Evolutionary conservation across 2,329 filamentous ascomycete genomes (phyloP), one percentile per base, ranked within the genome.

Genomic region (Fusarium sp.): DNA sequence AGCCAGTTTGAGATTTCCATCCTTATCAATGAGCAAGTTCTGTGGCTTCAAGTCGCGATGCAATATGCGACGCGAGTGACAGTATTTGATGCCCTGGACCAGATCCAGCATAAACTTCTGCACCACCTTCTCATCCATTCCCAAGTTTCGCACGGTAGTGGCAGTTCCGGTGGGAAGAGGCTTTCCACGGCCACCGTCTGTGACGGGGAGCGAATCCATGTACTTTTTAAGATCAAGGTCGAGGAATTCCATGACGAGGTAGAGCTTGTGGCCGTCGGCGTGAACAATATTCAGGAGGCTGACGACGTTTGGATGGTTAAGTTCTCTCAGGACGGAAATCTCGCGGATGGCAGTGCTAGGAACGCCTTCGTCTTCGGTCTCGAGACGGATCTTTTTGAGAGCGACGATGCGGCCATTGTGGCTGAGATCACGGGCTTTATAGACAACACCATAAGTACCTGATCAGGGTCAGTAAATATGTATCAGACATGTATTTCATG

Each of bases 381-480:
- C 95, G 77, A 97, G 92, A 72, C 95, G 93, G 78, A 97, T 98
- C 87, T 98, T 97, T 88, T 97, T 97, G 77, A 97, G 86, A 20
- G 95, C 95, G 71, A 97, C 95, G 77, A 97, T 96, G 77, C 93
- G 92, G 79, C 93, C 93, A 75, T 89, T 88, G 79, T 95, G 91
- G 70, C 90, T 90, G 61, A 97, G 91, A 82, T 97, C 95, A 73
- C 92, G 91, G 66, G 95, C 95, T 84, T 97, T 97, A 90, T 97
- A 97, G 72, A 97, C 95, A 71, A 97, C 95, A 82, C 95, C 95
- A 81, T 97, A 97, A 14, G 95, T 97, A 78, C 95, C 95, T 97
- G 55, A 13, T 5, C 6, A 30, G 13, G 7, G n/a, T 47, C 18
- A 62, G 36, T 60, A 35, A 47, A 56, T 35, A 18, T 41, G 45